These are phyloP conservation scores for Corymbia citriodora DNA, from an alignment of 441 rosid species.

Conservation along the genomic window DNA sequence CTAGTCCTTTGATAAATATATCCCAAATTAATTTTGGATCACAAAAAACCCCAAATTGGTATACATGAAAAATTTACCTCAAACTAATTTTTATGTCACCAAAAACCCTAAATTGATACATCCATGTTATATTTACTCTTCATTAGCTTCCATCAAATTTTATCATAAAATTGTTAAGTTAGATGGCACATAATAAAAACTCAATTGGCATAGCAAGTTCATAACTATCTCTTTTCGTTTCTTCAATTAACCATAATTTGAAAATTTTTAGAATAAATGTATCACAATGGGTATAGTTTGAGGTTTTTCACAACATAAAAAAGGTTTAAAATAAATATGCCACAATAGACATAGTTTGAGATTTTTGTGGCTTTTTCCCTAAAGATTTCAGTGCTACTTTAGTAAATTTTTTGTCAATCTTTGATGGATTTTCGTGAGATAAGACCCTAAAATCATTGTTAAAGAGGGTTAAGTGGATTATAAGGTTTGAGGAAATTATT, in stretches of 20 bases:
- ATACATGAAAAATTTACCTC: too few species aligned
- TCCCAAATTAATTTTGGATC: too few species aligned
- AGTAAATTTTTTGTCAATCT: background rate
- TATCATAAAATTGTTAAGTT: too few species aligned
- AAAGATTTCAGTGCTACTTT: background rate
- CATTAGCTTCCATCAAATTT: rapidly evolving
- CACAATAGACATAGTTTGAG: background rate
- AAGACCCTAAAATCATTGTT: background rate
- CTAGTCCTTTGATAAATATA: too few species aligned
- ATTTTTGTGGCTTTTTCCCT: background rate
- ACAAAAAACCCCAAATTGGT: too few species aligned
- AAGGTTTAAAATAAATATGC: background rate
- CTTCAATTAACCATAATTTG: background rate
- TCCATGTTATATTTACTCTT: too few species aligned
- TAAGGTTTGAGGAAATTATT: background rate
- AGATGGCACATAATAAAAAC: background rate
- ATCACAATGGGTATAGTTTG: too few species aligned
- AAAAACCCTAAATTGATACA: rapidly evolving
- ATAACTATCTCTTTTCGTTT: too few species aligned
- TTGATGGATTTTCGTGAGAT: background rate
- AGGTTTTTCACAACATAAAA: too few species aligned
- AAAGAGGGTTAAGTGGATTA: background rate
- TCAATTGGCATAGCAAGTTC: background rate
- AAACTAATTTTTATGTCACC: too few species aligned
- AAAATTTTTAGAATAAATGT: too few species aligned